Evolutionary conservation across 768 basidiomycete species (phyloP).

Genomic region (Termitomyces sp.): DNA sequence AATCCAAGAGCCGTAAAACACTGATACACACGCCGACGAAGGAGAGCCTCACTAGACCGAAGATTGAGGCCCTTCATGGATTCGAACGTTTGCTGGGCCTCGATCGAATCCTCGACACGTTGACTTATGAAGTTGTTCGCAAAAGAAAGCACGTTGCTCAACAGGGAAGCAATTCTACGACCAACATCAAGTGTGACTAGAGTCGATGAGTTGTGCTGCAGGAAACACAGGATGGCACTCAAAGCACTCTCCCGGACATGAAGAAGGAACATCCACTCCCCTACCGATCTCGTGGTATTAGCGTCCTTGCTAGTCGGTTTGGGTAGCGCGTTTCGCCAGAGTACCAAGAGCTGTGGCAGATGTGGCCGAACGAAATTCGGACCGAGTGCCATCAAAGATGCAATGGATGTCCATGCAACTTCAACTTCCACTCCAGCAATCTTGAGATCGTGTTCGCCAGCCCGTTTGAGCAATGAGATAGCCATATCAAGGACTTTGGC

Average conservation of each 20-base stretch:
- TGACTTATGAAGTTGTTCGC: conserved; percentile 76
- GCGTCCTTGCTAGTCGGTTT: conserved; percentile 90
- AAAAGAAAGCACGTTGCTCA: conserved; percentile 89
- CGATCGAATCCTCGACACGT: conserved; percentile 57
- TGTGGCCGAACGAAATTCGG: conserved; percentile 92
- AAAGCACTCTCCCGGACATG: conserved; percentile 88
- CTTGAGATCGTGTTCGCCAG: conserved; percentile 85
- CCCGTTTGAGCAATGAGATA: conserved; percentile 82
- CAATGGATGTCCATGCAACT: conserved; percentile 90
- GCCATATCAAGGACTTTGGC: conserved; percentile 90
- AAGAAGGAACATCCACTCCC: conserved; percentile 89
- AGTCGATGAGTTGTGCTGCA: conserved; percentile 67
- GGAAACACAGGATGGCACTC: conserved; percentile 82
- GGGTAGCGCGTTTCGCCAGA: conserved; percentile 96
- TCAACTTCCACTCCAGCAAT: conserved; percentile 83
- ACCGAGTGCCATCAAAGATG: conserved; percentile 86
- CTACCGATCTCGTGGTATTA: conserved; percentile 53
- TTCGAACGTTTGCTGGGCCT: conserved; percentile 27
- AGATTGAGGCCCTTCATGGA: conserved; percentile 46
- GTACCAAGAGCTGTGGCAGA: conserved; percentile 86
- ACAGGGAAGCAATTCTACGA: conserved; percentile 77
- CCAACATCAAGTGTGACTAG: conserved; percentile 90
- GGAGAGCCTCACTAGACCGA: conserved; percentile 73
- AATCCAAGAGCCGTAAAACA: conserved; percentile 83
- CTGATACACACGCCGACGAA: conserved; percentile 82